phyloP scores from a whole-genome alignment of 495 filamentous ascomycete species.

The Aspergillus carlsbadensis region DNA sequence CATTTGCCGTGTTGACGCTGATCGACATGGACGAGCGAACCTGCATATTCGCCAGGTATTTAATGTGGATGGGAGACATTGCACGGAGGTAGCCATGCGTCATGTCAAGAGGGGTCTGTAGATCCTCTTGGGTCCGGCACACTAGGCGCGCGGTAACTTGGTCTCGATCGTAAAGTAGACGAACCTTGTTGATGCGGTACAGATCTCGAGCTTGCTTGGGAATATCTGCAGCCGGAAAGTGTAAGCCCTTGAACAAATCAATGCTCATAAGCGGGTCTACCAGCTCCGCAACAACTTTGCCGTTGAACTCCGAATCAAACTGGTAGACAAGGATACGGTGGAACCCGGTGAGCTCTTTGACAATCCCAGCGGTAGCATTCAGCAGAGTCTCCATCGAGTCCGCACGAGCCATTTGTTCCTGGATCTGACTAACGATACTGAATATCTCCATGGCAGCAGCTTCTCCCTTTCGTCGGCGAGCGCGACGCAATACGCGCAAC shows the following conservation, averaged over 20 bases:
- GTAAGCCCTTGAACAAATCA: slow-evolving; percentile 84
- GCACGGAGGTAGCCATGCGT: slow-evolving; percentile 84
- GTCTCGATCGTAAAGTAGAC: slow-evolving; percentile 40
- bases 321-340: slow-evolving; percentile 94
- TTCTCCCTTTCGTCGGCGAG: slow-evolving; percentile 74
- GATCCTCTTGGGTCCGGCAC: slow-evolving; percentile 71
- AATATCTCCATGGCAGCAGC: slow-evolving; percentile 92
- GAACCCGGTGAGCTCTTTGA: slow-evolving; percentile 83
- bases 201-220: slow-evolving; percentile 79
- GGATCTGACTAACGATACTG: slow-evolving; percentile 68
- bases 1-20: slow-evolving; percentile 79
- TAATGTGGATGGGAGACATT: slow-evolving; percentile 83
- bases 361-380: slow-evolving; percentile 37
- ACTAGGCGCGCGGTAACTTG: slow-evolving; percentile 67
- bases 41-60: slow-evolving; percentile 88
- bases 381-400: slow-evolving; percentile 55
- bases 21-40: slow-evolving; percentile 94
- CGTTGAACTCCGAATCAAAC: slow-evolving; percentile 82
- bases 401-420: slow-evolving; percentile 55
- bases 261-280: slow-evolving; percentile 78
- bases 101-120: slow-evolving; percentile 78
- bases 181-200: slow-evolving; percentile 61
- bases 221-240: slow-evolving; percentile 92
- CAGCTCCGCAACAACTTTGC: slow-evolving; percentile 82
- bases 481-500: slow-evolving; percentile 74